These are phyloP conservation scores for Nicotiana benthamiana DNA, from an alignment of 257 asterid genomes.

Conservation along the genomic window DNA sequence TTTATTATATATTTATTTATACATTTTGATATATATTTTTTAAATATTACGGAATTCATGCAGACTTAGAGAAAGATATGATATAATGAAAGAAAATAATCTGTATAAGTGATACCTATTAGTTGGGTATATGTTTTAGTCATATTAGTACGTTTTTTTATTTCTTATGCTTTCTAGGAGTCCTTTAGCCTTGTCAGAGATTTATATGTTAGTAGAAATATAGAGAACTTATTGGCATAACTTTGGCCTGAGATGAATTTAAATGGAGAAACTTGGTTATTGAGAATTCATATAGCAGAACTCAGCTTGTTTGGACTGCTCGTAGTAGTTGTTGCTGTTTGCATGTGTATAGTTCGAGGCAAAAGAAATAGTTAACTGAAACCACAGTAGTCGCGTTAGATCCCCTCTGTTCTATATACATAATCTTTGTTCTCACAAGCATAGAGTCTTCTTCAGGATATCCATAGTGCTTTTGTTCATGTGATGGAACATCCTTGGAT, in stretches of 20 bases:
- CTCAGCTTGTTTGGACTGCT: neutral
- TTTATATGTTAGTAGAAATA: neutral
- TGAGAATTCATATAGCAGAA: neutral
- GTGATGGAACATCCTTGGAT: neutral
- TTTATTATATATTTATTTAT: neutral
- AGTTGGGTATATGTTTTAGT: neutral
- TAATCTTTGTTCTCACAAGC: neutral
- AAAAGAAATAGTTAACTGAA: neutral
- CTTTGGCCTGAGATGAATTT: neutral
- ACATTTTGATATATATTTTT: neutral
- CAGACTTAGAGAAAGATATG: neutral
- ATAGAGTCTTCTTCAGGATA: neutral
- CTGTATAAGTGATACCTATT: neutral
- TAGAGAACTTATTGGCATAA: neutral
- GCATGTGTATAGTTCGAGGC: neutral
- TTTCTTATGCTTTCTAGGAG: neutral
- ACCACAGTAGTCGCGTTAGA: neutral
- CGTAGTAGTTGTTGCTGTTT: neutral
- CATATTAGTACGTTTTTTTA: neutral
- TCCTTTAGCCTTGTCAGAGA: neutral
- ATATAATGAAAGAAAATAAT: neutral
- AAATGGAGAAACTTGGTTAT: neutral
- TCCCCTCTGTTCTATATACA: neutral
- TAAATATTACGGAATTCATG: neutral
- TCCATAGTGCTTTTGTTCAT: neutral